Percentiles rank a stretch among this genome's conserved stretches.
Evolutionary conservation across 2,329 filamentous ascomycete genomes (phyloP).

Genomic region (Colletotrichum tropicale): DNA sequence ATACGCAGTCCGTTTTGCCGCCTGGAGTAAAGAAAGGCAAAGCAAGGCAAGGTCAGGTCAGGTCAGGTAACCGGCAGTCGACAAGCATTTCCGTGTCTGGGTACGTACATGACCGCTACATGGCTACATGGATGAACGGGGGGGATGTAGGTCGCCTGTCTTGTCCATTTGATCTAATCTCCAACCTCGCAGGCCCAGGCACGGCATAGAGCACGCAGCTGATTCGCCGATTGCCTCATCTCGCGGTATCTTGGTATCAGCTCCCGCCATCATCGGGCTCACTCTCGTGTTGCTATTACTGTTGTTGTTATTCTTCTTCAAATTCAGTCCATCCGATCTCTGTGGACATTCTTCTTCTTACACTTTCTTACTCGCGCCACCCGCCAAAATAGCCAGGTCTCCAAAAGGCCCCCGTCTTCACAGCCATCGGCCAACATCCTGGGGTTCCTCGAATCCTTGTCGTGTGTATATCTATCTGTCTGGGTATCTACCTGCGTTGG

Average conservation of each 20-base stretch:
- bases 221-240: slow-evolving; percentile 10
- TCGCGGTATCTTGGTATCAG: slow-evolving; percentile 16
- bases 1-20: background rate
- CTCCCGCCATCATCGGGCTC: slow-evolving; percentile 15
- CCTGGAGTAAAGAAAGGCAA: background rate
- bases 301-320: background rate
- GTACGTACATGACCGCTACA: background rate
- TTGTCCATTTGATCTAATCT: slow-evolving; percentile 16
- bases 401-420: background rate
- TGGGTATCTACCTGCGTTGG: background rate
- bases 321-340: background rate
- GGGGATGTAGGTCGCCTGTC: background rate
- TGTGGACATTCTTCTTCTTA: background rate
- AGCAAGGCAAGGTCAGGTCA: background rate
- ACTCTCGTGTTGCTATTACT: background rate
- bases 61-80: background rate
- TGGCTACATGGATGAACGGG: background rate
- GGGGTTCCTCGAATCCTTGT: background rate
- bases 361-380: background rate
- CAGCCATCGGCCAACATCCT: background rate
- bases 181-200: slow-evolving; percentile 10
- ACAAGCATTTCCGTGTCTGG: background rate
- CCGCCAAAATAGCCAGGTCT: background rate
- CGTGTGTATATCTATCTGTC: background rate
- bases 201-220: background rate